phyloP scores from a whole-genome alignment of 257 asterid species.

The Solanum bulbocastanum region DNA sequence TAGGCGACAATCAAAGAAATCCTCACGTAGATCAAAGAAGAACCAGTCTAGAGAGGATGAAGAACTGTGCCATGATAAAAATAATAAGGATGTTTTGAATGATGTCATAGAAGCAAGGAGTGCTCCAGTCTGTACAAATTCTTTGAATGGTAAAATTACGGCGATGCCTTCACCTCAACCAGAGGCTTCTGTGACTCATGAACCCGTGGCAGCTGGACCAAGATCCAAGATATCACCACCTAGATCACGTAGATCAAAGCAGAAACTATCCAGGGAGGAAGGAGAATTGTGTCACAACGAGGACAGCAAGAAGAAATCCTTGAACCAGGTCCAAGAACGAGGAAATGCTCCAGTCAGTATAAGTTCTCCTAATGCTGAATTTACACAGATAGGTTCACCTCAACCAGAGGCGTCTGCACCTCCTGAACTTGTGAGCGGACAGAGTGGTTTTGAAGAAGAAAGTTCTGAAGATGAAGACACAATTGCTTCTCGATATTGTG shows the following conservation, averaged over 20 bases:
- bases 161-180: not conserved
- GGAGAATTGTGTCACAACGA: slow-evolving; percentile 4
- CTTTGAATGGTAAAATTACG: not conserved
- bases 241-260: slow-evolving; percentile 3
- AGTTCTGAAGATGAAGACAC: slow-evolving; percentile 39
- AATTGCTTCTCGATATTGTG: slow-evolving; percentile 18
- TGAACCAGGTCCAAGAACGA: slow-evolving; percentile 4
- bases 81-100: not conserved
- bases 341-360: not conserved
- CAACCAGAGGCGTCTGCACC: slow-evolving; percentile 8
- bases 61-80: not conserved
- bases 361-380: slow-evolving; percentile 3
- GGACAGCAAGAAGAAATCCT: slow-evolving; percentile 9
- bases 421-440: not conserved
- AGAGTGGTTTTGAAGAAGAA: slow-evolving; percentile 22
- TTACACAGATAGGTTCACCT: slow-evolving; percentile 11
- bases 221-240: not conserved
- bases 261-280: slow-evolving; percentile 7
- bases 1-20: slow-evolving; percentile 9
- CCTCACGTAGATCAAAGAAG: not conserved
- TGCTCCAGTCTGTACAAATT: not conserved
- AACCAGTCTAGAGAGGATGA: not conserved
- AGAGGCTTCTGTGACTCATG: not conserved
- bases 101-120: not conserved
- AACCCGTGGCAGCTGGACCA: not conserved